Evolutionary conservation across 805 yeast species (phyloP).

Genomic region (Wickerhamiella kurtzmanii): DNA sequence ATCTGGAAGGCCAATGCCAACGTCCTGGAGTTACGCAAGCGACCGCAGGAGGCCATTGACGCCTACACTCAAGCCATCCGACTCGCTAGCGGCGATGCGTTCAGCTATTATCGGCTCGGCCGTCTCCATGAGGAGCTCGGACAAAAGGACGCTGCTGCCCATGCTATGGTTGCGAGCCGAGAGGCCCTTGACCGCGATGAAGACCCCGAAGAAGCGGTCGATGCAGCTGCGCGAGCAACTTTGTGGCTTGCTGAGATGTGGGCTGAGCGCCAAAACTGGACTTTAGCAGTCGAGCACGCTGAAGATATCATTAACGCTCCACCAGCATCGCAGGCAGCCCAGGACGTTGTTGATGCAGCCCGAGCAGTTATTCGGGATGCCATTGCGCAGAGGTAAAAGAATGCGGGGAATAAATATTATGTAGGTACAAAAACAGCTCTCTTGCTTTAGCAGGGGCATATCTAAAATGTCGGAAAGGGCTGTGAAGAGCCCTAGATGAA

Average conservation of each 20-base stretch:
- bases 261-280: slow-evolving; percentile 41
- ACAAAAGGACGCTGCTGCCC: slow-evolving; percentile 40
- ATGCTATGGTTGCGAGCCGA: slow-evolving; percentile 53
- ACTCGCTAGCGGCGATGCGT: slow-evolving; percentile 41
- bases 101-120: slow-evolving; percentile 55
- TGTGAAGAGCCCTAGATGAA: no score
- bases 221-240: slow-evolving; percentile 46
- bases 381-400: slow-evolving; percentile 1
- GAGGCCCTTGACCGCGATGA: slow-evolving; percentile 47
- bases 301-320: slow-evolving; percentile 45
- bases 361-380: slow-evolving; percentile 3
- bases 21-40: slow-evolving; percentile 69
- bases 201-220: slow-evolving; percentile 24
- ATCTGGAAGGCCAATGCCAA: slow-evolving; percentile 95
- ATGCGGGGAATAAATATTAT: no score
- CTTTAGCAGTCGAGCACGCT: slow-evolving; percentile 60
- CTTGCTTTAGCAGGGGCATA: no score
- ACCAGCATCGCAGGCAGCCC: slow-evolving; percentile 52
- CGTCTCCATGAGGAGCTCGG: slow-evolving; percentile 44
- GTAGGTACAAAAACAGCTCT: no score
- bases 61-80: slow-evolving; percentile 66
- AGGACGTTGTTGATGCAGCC: slow-evolving; percentile 70
- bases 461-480: no score
- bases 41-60: slow-evolving; percentile 58
- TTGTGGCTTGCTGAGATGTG: slow-evolving; percentile 76